Conservation (phyloP, 306 rosid species). For the Cucurbita ficifolia region DNA sequence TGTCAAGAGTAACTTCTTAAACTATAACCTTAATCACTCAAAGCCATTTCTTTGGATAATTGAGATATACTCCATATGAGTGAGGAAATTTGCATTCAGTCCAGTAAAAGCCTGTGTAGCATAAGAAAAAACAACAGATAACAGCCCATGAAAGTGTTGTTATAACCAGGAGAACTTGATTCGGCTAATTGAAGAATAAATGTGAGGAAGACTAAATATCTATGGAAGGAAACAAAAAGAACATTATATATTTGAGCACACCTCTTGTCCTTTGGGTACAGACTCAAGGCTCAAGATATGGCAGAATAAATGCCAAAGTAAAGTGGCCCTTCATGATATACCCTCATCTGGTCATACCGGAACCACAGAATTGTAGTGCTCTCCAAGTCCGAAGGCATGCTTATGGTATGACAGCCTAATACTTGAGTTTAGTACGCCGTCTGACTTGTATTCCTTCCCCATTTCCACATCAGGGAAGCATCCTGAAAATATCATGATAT, state of each 20-base stretch:
- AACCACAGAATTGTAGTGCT: conserved; percentile 86
- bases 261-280: background rate
- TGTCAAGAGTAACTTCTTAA: background rate
- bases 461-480: conserved; percentile 97
- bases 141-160: background rate
- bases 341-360: conserved; percentile 24
- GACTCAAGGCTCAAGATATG: conserved; percentile 9
- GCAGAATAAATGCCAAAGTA: conserved; percentile 8
- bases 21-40: background rate
- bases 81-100: background rate
- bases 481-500: conserved; percentile 74
- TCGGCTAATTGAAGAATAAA: background rate
- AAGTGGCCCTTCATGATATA: background rate
- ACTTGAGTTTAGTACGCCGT: conserved; percentile 22
- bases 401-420: conserved; percentile 75
- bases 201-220: background rate
- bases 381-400: conserved; percentile 93
- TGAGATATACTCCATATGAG: background rate
- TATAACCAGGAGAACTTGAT: background rate
- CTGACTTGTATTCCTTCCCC: conserved; percentile 78
- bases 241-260: background rate
- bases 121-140: background rate
- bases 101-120: background rate
- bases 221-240: background rate
- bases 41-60: background rate